Base-by-base conservation (phyloP, 2,329 filamentous ascomycete species). In the Aspergillus pseudoviridinutans region DNA sequence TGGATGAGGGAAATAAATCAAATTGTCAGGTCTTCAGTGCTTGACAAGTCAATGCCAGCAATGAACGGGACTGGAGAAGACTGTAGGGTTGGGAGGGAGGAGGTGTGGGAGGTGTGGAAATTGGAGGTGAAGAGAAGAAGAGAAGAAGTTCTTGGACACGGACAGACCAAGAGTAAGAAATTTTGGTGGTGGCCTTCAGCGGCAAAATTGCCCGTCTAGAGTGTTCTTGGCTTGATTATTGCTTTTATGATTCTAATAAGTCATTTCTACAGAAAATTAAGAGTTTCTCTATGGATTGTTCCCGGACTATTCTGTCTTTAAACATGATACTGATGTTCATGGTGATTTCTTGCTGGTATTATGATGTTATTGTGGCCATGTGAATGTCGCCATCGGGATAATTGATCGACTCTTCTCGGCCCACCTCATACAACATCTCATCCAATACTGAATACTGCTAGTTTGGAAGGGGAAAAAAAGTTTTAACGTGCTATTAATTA, bases 31-130 rank as follows among this genome's bases (percentile, higher is more conserved):
- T 64, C 65, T 67, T 71, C 68, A 64, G 66, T 76, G 76, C 77
- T 79, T 75, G 77, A 79, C 77, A 79, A 79, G 76, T 77, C 72
- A 79, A 79, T 79, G 77, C 76, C 77, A 79, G 77, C 76, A 73
- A 71, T 59, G 63, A 69, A 66, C 54, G 58, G 61, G 61, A 68
- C 66, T 68, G 54, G 59, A 63, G 63, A 68, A 63, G 58, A 65
- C 68, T 66, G 62, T 64, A 64, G 64, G 63, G 58, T 14, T 47
- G 44, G 57, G 61, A 46, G 64, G 64, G 68, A 61, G 66, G 55
- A 56, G 55, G 58, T 59, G 61, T 63, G 58, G 64, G 63, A 59
- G 59, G 58, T 54, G 54, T 60, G 59, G 58, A 63, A 63, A 64
- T 62, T 58, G 61, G 57, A 62, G 55, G 57, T 55, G 54, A 57